Conservation (phyloP, 805 yeast genomes). For the Candida khao-thaluensis region DNA sequence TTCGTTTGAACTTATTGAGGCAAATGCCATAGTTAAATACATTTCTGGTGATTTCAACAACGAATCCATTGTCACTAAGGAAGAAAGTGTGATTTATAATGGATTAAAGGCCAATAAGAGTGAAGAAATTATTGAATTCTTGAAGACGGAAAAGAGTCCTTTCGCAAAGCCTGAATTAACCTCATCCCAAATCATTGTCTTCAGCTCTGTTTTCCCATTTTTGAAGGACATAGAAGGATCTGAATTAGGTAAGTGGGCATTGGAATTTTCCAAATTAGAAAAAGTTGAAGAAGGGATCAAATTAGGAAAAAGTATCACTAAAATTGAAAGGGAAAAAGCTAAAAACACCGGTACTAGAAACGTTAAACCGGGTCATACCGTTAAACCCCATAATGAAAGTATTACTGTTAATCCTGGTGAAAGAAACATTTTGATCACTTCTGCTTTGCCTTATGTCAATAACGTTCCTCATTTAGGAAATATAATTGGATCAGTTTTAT, state of each 20-base stretch:
- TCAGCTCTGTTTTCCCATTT: conserved; percentile 55
- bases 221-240: conserved; percentile 22
- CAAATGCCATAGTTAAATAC: conserved; percentile 70
- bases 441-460: conserved; percentile 97
- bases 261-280: conserved; percentile 35
- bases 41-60: conserved; percentile 48
- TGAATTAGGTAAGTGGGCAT: conserved; percentile 37
- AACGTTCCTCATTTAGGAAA: conserved; percentile 98
- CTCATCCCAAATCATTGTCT: conserved; percentile 57
- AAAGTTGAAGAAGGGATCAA: conserved; percentile 47
- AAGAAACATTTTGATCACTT: conserved; percentile 84
- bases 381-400: conserved; percentile 27
- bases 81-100: conserved; percentile 45
- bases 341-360: conserved; percentile 40
- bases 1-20: conserved; percentile 53
- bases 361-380: conserved; percentile 30
- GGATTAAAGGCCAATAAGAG: conserved; percentile 36
- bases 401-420: conserved; percentile 63
- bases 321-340: conserved; percentile 39
- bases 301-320: conserved; percentile 46
- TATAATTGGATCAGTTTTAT: conserved; percentile 89
- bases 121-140: conserved; percentile 20
- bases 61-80: conserved; percentile 34
- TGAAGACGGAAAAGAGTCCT: conserved; percentile 17
- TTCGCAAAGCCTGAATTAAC: conserved; percentile 28